These are phyloP conservation scores for Pseudogymnoascus sp. DNA, from an alignment of 2,329 filamentous ascomycete species.

Conservation along the genomic window DNA sequence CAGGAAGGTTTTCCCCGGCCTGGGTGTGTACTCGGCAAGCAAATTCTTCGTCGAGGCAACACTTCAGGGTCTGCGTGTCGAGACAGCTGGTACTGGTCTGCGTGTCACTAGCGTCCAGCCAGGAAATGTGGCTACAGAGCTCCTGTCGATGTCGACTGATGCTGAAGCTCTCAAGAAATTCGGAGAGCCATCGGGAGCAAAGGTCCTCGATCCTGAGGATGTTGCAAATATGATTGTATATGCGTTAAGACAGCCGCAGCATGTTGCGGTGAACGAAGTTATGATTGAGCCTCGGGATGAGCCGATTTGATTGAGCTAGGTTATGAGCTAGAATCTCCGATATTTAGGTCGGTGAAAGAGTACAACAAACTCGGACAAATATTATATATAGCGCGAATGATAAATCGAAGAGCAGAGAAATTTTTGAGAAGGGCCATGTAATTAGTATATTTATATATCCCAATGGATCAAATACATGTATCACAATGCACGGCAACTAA, in stretches of 20 bases:
- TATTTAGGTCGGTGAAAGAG: not conserved
- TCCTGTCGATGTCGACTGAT: slow-evolving; percentile 68
- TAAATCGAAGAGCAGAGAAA: not conserved
- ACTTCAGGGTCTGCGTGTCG: slow-evolving; percentile 63
- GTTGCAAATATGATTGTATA: slow-evolving; percentile 66
- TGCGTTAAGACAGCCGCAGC: slow-evolving; percentile 62
- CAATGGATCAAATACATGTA: too few species aligned
- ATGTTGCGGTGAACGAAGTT: slow-evolving; percentile 74
- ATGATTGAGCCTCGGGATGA: slow-evolving; percentile 71
- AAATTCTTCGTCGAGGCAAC: slow-evolving; percentile 83
- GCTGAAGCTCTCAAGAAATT: slow-evolving; percentile 69
- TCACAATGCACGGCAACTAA: too few species aligned
- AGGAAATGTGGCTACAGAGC: slow-evolving; percentile 65
- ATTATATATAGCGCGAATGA: not conserved
- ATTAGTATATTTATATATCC: not conserved
- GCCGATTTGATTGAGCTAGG: slow-evolving; percentile 44
- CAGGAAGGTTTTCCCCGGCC: slow-evolving; percentile 70
- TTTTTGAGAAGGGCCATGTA: not conserved
- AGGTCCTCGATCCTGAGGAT: slow-evolving; percentile 65
- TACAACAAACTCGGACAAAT: not conserved
- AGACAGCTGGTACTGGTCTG: slow-evolving; percentile 66
- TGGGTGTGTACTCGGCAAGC: slow-evolving; percentile 73
- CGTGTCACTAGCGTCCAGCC: slow-evolving; percentile 69
- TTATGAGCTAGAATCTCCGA: too few species aligned
- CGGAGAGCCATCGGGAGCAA: slow-evolving; percentile 64